Conservation (phyloP, 768 basidiomycete species). For the Aureoboletus auriporus region DNA sequence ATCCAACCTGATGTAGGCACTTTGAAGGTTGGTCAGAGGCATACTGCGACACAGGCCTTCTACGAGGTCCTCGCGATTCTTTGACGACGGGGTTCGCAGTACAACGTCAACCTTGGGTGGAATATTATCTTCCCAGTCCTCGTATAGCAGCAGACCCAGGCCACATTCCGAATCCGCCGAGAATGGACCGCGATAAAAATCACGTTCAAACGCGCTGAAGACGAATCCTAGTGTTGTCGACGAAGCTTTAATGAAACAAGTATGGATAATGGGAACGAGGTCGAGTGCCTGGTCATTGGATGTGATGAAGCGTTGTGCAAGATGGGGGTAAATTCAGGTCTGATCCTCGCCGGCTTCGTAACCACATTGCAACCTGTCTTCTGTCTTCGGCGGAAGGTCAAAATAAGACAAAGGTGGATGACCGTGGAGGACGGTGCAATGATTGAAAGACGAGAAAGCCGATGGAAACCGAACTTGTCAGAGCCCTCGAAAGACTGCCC, state of each 20-base stretch:
- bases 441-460: too few species aligned
- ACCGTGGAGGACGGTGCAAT: too few species aligned
- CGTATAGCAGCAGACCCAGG: neutral
- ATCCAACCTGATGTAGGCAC: slow-evolving; percentile 8
- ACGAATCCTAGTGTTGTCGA: slow-evolving; percentile 13
- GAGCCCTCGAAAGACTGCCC: neutral
- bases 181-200: slow-evolving; percentile 2
- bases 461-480: too few species aligned
- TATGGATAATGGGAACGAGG: slow-evolving; percentile 9
- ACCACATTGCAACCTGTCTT: slow-evolving; percentile 15
- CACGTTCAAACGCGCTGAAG: slow-evolving; percentile 12
- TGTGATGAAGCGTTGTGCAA: slow-evolving; percentile 12
- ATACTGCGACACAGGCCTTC: slow-evolving; percentile 10
- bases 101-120: slow-evolving; percentile 16
- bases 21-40: slow-evolving; percentile 9
- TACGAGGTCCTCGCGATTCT: slow-evolving; percentile 12
- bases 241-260: slow-evolving; percentile 6
- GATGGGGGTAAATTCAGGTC: slow-evolving; percentile 10
- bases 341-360: slow-evolving; percentile 4
- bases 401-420: neutral
- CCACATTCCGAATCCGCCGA: slow-evolving; percentile 1
- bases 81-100: slow-evolving; percentile 1
- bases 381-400: slow-evolving; percentile 9
- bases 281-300: neutral
- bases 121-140: slow-evolving; percentile 19